Base-by-base conservation (phyloP, 208 protist species). In the Herpetomonas tarakana region DNA sequence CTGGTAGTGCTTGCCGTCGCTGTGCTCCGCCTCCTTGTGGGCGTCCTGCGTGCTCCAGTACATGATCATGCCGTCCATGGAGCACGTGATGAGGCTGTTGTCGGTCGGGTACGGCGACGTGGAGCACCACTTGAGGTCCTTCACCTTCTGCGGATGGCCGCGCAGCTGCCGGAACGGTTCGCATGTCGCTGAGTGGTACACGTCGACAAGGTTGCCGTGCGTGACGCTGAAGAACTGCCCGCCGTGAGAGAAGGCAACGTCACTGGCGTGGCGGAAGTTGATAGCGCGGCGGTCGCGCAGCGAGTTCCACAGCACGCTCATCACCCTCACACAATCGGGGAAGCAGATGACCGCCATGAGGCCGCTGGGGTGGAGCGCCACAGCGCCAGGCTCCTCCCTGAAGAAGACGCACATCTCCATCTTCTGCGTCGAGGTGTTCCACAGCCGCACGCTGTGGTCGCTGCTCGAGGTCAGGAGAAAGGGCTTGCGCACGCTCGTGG, bases 271-370 rank as follows among this genome's bases (percentile, higher is more conserved):
- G 52, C 92, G 80, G 46, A 98, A 86, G 74, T 86, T 90, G 58
- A 98, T 88, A 25, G 75, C 83, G 54, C 86, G 79, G 47, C 86
- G 83, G 59, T 95, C 86, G 19, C 79, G 69, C 35, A 99, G 81
- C 24, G 92, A 83, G 66, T 97, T 94, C 74, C 96, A 94, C 25
- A 98, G 66, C 44, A 99, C 61, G 64, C 89, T 97, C 89, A 97
- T 94, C 21, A 99, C 81, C 9, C 87, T 73, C 61, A 98, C 84
- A 67, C 97, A 97, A 65, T 98, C 96, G 16, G 78, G 50, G 63
- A 98, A 98, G 59, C 94, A 96, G 28, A 98, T 78, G 22, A 98
- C 81, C n/a, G 97, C 75, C 50, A 94, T 86, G 3, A 98, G 77
- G 11, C 97, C 96, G 45, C 80, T 93, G 1, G 96, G 96, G 77